Base-by-base conservation (phyloP, 306 rosid genomes). In the Mimosa pudica region DNA sequence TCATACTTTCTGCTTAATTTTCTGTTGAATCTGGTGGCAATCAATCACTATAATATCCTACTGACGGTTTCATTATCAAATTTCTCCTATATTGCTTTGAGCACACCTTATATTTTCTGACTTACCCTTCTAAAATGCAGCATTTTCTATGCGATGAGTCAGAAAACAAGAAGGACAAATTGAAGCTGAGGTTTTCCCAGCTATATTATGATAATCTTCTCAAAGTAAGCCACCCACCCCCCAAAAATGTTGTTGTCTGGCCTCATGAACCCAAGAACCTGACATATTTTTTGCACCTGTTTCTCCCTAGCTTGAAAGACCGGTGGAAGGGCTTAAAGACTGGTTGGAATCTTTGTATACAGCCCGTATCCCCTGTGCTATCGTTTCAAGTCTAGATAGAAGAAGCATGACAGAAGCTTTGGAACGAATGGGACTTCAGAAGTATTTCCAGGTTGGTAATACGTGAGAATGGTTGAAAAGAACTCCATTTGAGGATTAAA, bases 341-440 rank as follows among this genome's bases (percentile, higher is more conserved):
- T 95, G 99, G 99, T 86, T 95, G 84, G 99, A 93, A 80, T 98
- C 98, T 0, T 92, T 95, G 63, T 80, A 84, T 80, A 93, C 93
- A 14, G 98, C 97, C 71, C 92, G 91, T 38, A 95, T 95, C 75
- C 97, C 99, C 54, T 95, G 99, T 82, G 97, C 99, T 71, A 82
- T 95, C 35, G 99, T 93, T 83, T 95, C 99, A 76, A 95, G 94
- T 77, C 93, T 95, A 78, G 93, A 93, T 90, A 90, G 97, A 78
- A 90, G 75, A 93, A 88, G 81, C 84, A 81, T 95, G 90, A 81
- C 87, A 9, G 90, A 93, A 76, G 87, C 92, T 74, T 84, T 95
- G 78, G 93, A 89, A 45, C 88, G 87, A 70, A 89, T 93, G 93
- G 92, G 88, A 20, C 92, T 95, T 77, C 66, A 87, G 41, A 93